Base-by-base conservation (phyloP, 768 basidiomycete species). In the Termitomyces titanicus region DNA sequence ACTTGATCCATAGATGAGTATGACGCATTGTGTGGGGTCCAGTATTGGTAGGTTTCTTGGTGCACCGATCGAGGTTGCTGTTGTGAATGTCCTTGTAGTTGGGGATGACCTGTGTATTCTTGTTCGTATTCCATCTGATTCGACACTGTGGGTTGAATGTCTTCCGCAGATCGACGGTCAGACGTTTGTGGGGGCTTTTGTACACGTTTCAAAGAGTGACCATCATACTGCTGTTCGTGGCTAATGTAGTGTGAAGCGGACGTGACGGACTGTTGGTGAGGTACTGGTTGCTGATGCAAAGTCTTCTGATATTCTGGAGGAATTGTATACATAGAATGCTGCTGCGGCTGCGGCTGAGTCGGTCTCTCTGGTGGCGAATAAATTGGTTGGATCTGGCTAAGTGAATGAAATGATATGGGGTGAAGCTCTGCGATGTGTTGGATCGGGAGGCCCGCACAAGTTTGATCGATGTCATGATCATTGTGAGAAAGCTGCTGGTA, bases 301-400 rank as follows among this genome's bases (percentile, higher is more conserved):
- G 25, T 47, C 22, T 47, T 44, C 24, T 52, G 63, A 49, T 66
- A 65, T 18, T 67, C 63, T 2, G 64, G 60, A 11, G 70, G 64
- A 10, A 67, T 58, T n/a, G 63, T 34, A 40, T 73, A 70, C 65
- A 70, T 65, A 18, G 67, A 63, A 45, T 74, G 72, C 42, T 70
- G 74, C 29, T 18, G 53, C 22, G 25, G 37, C 8, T 27, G 38
- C 24, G 15, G 33, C 24, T 47, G 54, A 34, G n/a, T 44, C 5
- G 45, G 42, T 35, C 43, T 42, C 39, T 47, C 53, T n/a, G 45
- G 22, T 29, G 44, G 53, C 17, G 47, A 6, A 31, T 59, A 43
- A 12, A 59, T 27, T 64, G 52, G 18, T 24, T 35, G 2, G 6
- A 53, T 3, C 12, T 24, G 24, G 52, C 13, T 22, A 10, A 11